Evolutionary conservation across 2,329 filamentous ascomycete species (phyloP), one percentile per base, ranked within the genome.

Genomic region (Beauveria sp.): DNA sequence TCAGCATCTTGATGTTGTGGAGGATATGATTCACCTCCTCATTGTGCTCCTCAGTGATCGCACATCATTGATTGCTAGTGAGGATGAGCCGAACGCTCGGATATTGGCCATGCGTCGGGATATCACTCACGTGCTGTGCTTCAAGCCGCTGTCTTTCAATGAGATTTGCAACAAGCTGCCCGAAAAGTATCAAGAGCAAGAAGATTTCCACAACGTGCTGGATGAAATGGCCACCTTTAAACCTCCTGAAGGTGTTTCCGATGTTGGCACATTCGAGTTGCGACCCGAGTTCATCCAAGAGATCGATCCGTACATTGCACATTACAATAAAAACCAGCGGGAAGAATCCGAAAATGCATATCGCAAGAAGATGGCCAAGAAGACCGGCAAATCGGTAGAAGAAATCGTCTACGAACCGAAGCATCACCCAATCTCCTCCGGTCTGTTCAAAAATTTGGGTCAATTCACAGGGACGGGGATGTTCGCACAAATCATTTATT

Each of bases 261-360:
- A 99, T 71, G 90, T 93, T 18, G 95, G 96, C 62, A 96, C 91
- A 0, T 99, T 99, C 69, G 92, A 97, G 73, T 79, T 99, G 57
- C 95, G 93, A 71, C 86, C 89, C 5, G 85, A 96, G 64, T 95
- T 88, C 68, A 83, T 97, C 45, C 89, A 93, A 67, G 84, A 96
- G 52, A 86, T 99, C 56, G 96, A 99, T 72, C 95, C 96, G 1
- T 99, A 97, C 72, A 95, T 93, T 69, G 90, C 93, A 7, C 92
- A 98, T 71, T 99, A 96, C 74, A 96, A 88, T 69, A 96, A 96
- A 71, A 99, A 99, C 69, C 93, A 98, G 73, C 86, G 95, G 56
- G 95, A 99, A 71, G 95, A 99, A 73, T 91, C 93, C 0, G 95
- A 99, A 74, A 87, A 85, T 67, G 89, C 92, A 3, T 97, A 95